Evolutionary conservation across 1,284 basidiomycete genomes (phyloP).

Genomic region (Tilletia setariae): DNA sequence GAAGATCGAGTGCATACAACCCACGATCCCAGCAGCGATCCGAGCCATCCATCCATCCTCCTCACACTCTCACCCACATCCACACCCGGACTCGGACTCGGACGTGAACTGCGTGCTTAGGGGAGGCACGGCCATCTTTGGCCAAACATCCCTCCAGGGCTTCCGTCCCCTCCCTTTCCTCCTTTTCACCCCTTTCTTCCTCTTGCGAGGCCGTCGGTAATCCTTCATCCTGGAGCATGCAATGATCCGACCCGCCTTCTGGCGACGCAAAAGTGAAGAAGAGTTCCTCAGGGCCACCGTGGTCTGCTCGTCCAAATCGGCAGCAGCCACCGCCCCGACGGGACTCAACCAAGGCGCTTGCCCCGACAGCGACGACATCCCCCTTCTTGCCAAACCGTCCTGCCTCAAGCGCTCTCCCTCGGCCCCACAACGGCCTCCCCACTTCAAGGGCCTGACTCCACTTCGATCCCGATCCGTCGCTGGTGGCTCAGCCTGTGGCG

Average conservation of each 20-base stretch:
- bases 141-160: too few species aligned
- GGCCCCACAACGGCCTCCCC: conserved; percentile 7
- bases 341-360: not conserved
- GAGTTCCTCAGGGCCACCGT: conserved; percentile 11
- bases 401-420: conserved; percentile 16
- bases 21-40: too few species aligned
- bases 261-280: conserved; percentile 14
- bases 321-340: not conserved
- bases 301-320: not conserved
- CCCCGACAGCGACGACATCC: not conserved
- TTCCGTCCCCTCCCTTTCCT: too few species aligned
- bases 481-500: not conserved
- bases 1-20: too few species aligned
- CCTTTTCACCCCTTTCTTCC: too few species aligned
- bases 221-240: too few species aligned
- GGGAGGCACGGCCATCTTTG: too few species aligned
- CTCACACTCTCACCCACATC: too few species aligned
- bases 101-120: too few species aligned
- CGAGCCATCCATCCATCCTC: too few species aligned
- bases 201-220: too few species aligned
- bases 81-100: too few species aligned
- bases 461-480: conserved; percentile 6
- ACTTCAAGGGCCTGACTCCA: not conserved
- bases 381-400: conserved; percentile 5
- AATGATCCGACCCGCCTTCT: conserved; percentile 8